Percentiles rank a stretch among this genome's conserved stretches.
Conservation (phyloP, 176 grass and related monocot species). For the Eleusine indica region DNA sequence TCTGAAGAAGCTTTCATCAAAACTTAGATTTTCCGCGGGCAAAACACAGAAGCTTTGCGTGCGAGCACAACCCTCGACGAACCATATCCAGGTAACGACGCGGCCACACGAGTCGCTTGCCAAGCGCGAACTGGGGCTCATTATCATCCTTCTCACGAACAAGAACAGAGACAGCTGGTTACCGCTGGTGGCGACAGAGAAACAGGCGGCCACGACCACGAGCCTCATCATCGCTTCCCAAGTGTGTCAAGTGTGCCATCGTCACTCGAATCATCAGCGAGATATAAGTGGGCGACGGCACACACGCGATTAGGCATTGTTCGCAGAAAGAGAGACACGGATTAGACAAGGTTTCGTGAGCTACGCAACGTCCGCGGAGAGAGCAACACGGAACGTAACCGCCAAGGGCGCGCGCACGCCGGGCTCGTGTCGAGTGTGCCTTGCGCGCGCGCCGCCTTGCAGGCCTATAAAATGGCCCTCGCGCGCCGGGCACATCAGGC, state of each 20-base stretch:
- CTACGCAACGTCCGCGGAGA: background rate
- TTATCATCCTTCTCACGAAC: background rate
- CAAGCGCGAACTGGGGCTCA: background rate
- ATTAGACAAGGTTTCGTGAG: background rate
- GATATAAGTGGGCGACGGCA: too few species aligned
- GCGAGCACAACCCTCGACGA: background rate
- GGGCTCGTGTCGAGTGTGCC: slow-evolving; percentile 3
- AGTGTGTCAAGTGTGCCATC: background rate
- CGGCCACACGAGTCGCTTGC: background rate
- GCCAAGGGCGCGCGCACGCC: background rate
- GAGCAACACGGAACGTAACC: slow-evolving; percentile 25
- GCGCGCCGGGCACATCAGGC: background rate
- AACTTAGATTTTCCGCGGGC: background rate
- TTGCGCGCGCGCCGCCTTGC: background rate
- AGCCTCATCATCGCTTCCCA: background rate
- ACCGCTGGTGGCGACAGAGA: background rate
- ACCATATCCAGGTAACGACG: background rate
- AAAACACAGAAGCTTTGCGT: background rate
- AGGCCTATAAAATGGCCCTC: slow-evolving; percentile 7
- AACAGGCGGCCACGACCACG: background rate
- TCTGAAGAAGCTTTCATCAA: background rate
- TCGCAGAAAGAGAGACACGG: background rate
- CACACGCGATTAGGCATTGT: too few species aligned
- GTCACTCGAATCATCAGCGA: background rate
- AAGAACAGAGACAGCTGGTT: background rate